Percentiles rank a stretch among this genome's conserved stretches.
These are phyloP conservation scores for Phytophthora crassamura DNA, from an alignment of 352 stramenopile species.

Conservation along the genomic window DNA sequence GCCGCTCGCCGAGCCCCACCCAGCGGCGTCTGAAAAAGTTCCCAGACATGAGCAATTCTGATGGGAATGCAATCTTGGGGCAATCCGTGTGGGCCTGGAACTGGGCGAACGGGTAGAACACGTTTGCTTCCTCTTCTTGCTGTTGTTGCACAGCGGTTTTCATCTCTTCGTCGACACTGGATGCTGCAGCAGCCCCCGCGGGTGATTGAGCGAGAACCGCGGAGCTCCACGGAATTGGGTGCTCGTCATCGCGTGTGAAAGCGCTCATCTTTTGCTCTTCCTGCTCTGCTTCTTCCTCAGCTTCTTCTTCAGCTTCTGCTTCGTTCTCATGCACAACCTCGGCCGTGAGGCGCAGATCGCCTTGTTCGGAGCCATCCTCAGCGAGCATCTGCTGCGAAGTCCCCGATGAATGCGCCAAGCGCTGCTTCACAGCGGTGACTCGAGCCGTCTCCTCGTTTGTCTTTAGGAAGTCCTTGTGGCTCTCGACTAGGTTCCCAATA, in stretches of 20 bases:
- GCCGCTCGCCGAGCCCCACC: constrained; percentile 87
- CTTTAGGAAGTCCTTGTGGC: constrained; percentile 69
- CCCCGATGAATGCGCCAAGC: constrained; percentile 64
- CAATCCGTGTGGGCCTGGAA: constrained; percentile 84
- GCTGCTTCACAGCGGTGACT: constrained; percentile 64
- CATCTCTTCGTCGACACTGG: constrained; percentile 29
- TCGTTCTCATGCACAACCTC: constrained; percentile 93
- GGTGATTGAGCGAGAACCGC: constrained; percentile 46
- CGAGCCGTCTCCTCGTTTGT: constrained; percentile 54
- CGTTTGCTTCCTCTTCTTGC: constrained; percentile 55
- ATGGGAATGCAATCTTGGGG: constrained; percentile 75
- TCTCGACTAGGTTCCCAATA: constrained; percentile 62
- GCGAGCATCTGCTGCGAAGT: constrained; percentile 40
- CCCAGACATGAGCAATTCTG: constrained; percentile 75
- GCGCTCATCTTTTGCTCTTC: constrained; percentile 93
- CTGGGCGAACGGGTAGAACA: constrained; percentile 81
- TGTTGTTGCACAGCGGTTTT: constrained; percentile 32
- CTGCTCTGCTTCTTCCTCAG: constrained; percentile 90
- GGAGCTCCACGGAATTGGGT: constrained; percentile 83
- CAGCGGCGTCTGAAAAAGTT: constrained; percentile 91
- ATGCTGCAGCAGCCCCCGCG: constrained; percentile 8
- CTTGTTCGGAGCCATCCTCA: constrained; percentile 67
- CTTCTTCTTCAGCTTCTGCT: constrained; percentile 87
- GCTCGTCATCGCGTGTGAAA: constrained; percentile 90
- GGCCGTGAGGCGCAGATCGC: constrained; percentile 78